phyloP scores from a whole-genome alignment of 2,329 filamentous ascomycete genomes.

The Byssothecium circinans region DNA sequence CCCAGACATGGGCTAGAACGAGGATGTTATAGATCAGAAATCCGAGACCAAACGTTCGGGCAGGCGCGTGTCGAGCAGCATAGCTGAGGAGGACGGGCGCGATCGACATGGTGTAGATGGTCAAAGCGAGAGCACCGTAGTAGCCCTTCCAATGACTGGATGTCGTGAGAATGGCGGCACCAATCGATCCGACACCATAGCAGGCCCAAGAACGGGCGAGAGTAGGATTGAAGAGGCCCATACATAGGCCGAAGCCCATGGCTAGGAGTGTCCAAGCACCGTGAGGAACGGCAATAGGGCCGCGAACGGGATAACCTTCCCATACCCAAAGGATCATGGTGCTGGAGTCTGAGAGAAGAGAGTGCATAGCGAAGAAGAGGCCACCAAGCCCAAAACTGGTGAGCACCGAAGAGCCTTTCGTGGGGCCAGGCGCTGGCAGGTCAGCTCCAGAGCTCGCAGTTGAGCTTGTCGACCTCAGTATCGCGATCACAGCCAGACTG shows the following conservation, averaged over 20 bases:
- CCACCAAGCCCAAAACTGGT: constrained; percentile 79
- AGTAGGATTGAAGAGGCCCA: constrained; percentile 72
- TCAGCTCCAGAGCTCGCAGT: constrained; percentile 52
- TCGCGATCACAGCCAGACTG: constrained; percentile 72
- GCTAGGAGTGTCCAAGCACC: constrained; percentile 82
- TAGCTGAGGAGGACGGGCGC: constrained; percentile 74
- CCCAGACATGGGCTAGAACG: constrained; percentile 97
- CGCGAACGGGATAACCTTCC: constrained; percentile 91
- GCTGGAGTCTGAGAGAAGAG: constrained; percentile 91
- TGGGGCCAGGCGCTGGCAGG: constrained; percentile 55
- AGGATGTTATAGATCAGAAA: constrained; percentile 92
- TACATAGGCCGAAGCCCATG: constrained; percentile 79
- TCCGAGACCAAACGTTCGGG: constrained; percentile 79
- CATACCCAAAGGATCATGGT: constrained; percentile 99
- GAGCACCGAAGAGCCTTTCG: constrained; percentile 69
- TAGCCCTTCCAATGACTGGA: constrained; percentile 86
- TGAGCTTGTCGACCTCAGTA: constrained; percentile 72
- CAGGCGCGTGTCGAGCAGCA: constrained; percentile 75
- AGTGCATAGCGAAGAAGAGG: constrained; percentile 86
- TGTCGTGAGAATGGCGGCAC: constrained; percentile 75
- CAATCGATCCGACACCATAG: constrained; percentile 75
- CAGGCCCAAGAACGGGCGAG: constrained; percentile 76
- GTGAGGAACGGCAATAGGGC: constrained; percentile 85
- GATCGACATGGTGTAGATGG: constrained; percentile 80
- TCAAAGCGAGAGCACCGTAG: constrained; percentile 74